Conservation (phyloP, 345 rosid species). For the Citrus inodora region DNA sequence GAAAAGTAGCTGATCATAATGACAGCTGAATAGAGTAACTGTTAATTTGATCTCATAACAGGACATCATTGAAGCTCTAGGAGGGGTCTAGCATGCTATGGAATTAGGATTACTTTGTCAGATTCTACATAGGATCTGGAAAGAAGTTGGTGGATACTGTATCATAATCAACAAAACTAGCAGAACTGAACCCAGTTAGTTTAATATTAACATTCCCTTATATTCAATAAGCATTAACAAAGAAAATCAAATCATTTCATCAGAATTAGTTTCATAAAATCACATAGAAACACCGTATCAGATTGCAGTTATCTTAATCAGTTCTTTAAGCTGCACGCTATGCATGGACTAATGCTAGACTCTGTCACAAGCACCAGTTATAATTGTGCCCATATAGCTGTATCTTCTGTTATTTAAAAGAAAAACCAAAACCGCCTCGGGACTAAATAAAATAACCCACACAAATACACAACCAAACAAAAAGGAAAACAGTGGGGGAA, state of each 20-base stretch:
- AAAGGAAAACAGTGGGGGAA: background rate
- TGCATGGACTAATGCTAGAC: background rate
- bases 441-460: background rate
- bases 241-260: background rate
- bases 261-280: background rate
- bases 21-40: background rate
- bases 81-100: background rate
- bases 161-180: background rate
- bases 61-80: background rate
- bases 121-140: background rate
- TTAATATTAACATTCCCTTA: background rate
- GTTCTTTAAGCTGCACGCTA: background rate
- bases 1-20: background rate
- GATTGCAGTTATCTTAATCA: background rate
- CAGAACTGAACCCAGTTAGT: background rate
- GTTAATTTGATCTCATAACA: background rate
- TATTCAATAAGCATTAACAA: background rate
- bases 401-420: background rate
- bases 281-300: background rate
- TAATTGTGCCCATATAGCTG: background rate
- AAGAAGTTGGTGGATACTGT: background rate
- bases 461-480: background rate
- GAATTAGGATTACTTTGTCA: background rate
- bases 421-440: background rate
- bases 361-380: background rate